Evolutionary conservation across 306 rosid genomes (phyloP).

Genomic region (Betula pendula): DNA sequence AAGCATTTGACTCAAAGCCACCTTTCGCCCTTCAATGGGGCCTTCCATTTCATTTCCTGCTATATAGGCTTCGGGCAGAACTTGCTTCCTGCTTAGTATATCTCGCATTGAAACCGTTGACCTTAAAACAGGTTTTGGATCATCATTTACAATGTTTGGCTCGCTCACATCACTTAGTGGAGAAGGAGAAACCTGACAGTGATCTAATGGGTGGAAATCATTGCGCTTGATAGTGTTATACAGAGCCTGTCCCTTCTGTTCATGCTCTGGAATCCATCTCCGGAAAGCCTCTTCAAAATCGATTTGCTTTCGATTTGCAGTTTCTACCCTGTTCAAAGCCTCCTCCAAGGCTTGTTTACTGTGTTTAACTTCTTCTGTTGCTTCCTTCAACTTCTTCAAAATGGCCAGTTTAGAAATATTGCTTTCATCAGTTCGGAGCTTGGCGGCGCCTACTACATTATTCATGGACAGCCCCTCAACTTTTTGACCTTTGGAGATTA

Average conservation of each 20-base stretch:
- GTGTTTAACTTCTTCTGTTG: constrained; percentile 66
- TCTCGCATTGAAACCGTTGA: constrained; percentile 83
- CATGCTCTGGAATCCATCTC: constrained; percentile 70
- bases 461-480: constrained; percentile 52
- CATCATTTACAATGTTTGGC: constrained; percentile 31
- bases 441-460: constrained; percentile 48
- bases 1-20: constrained; percentile 93
- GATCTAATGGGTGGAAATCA: constrained; percentile 41
- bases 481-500: constrained; percentile 38
- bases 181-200: constrained; percentile 42
- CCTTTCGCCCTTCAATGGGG: constrained; percentile 56
- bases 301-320: constrained; percentile 70
- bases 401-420: constrained; percentile 52
- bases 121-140: constrained; percentile 51
- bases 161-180: constrained; percentile 33
- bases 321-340: constrained; percentile 76
- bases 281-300: constrained; percentile 72
- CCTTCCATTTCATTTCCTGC: constrained; percentile 47
- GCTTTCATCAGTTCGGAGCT: constrained; percentile 55
- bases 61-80: constrained; percentile 44
- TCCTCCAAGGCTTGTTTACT: constrained; percentile 71
- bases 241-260: constrained; percentile 34
- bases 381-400: constrained; percentile 70
- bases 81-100: constrained; percentile 80
- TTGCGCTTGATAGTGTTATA: constrained; percentile 38